These are phyloP conservation scores for Vicia villosa DNA, from an alignment of 306 rosid genomes.

Conservation along the genomic window DNA sequence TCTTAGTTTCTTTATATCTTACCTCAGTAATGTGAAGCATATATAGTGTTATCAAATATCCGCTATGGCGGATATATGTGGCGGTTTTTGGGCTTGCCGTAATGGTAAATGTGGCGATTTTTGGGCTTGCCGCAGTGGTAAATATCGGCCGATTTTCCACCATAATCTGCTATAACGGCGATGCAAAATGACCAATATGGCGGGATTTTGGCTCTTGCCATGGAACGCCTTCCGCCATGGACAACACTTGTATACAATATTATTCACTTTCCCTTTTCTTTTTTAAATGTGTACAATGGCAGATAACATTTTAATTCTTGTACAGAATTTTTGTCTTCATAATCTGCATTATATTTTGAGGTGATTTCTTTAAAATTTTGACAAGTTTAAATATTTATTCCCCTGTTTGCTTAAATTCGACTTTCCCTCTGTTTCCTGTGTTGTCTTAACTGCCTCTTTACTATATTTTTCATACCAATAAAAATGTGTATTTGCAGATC, in stretches of 20 bases:
- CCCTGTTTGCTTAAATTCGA: not conserved
- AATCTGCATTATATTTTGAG: constrained; percentile 18
- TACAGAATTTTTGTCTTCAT: not conserved
- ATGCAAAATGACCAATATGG: too few relatives aligned
- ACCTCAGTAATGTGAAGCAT: constrained; percentile 1
- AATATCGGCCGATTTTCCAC: too few relatives aligned
- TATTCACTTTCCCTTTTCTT: not conserved
- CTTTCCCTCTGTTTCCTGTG: constrained; percentile 8
- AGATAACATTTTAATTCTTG: constrained; percentile 14
- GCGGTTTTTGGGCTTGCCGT: too few relatives aligned
- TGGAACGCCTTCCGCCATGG: too few relatives aligned
- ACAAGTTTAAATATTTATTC: not conserved
- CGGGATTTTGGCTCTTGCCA: too few relatives aligned
- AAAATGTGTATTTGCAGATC: constrained; percentile 60
- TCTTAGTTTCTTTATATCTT: constrained; percentile 8
- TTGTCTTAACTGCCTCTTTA: constrained; percentile 12
- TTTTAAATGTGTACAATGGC: not conserved
- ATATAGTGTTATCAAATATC: not conserved
- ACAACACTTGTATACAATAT: not conserved
- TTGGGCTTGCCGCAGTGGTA: too few relatives aligned
- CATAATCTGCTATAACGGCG: too few relatives aligned
- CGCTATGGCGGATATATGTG: too few relatives aligned
- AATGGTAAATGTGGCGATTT: too few relatives aligned
- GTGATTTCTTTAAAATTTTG: constrained; percentile 25
- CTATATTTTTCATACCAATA: constrained; percentile 13